Base-by-base conservation (phyloP, 2,329 filamentous ascomycete genomes). In the Verticillium albo-atrum region DNA sequence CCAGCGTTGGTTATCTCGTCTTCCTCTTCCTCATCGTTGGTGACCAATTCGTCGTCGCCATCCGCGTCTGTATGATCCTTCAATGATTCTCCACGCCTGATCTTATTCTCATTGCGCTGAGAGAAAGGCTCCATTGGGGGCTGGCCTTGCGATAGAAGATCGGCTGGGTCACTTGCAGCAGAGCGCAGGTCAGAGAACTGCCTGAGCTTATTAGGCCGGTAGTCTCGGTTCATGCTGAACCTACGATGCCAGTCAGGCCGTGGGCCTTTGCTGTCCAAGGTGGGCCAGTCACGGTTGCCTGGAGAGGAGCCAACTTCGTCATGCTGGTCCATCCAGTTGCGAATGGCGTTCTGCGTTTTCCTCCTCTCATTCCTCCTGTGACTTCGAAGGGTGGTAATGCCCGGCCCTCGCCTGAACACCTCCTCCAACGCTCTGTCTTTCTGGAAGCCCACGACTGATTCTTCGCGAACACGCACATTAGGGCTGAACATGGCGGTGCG, bases 351-450 rank as follows among this genome's bases (percentile, higher is more conserved):
- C 64, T 89, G 89, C 1, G 89, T 91, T 70, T 92, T 89, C 37
- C 85, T 84, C 62, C 87, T 83, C 65, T 91, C 88, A 28, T 85
- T 80, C 56, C 83, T 81, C 55, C 82, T 80, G 54, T 85, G 82
- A 2, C 82, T 87, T 20, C 83, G 81, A 57, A 88, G 75, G 2
- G 85, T 80, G 7, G 82, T 82, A 55, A 85, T 79, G 61, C 89
- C 88, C 28, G 90, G 91, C 0, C 87, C 85, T 20, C 84, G 80
- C 62, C 91, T 84, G 71, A 98, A 98, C 0, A 98, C 92, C 69
- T 97, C 93, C 65, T 97, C 94, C 25, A 98, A 77, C 7, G 92
- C 93, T 57, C 87, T 88, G 66, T 97, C 93, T 69, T 97, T 96
- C 67, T 94, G 90, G 67, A 89, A 94, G 1, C 92, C 95, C 35